phyloP scores from a whole-genome alignment of 352 stramenopile genomes.

The Phytophthora colocasiae region DNA sequence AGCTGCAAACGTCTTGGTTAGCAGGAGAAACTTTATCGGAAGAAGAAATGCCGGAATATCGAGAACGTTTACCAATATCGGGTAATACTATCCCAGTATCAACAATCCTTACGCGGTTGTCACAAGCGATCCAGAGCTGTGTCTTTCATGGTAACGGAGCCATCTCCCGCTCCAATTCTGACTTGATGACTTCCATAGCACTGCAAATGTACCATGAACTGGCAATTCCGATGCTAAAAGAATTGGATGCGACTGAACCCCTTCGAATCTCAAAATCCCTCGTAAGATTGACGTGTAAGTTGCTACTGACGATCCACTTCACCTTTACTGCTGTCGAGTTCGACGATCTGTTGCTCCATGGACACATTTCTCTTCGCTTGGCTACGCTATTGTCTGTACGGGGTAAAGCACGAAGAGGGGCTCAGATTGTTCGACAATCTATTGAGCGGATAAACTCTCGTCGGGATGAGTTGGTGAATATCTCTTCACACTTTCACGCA shows the following conservation, averaged over 20 bases:
- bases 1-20: slow-evolving; percentile 24
- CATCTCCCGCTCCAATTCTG: slow-evolving; percentile 36
- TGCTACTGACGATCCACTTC: slow-evolving; percentile 55
- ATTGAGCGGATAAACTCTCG: slow-evolving; percentile 47
- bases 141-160: slow-evolving; percentile 28
- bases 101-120: slow-evolving; percentile 16
- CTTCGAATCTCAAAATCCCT: slow-evolving; percentile 24
- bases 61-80: slow-evolving; percentile 10
- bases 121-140: slow-evolving; percentile 37
- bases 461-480: slow-evolving; percentile 47
- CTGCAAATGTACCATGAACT: slow-evolving; percentile 54
- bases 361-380: slow-evolving; percentile 50
- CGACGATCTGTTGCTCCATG: slow-evolving; percentile 64
- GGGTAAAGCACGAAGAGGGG: slow-evolving; percentile 38
- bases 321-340: slow-evolving; percentile 48
- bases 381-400: slow-evolving; percentile 41
- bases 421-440: slow-evolving; percentile 42
- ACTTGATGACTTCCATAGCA: slow-evolving; percentile 42
- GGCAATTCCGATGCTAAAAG: slow-evolving; percentile 32
- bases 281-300: slow-evolving; percentile 25
- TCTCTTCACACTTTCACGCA: slow-evolving; percentile 44
- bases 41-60: slow-evolving; percentile 12
- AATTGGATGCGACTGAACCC: slow-evolving; percentile 41
- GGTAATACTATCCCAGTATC: slow-evolving; percentile 12
- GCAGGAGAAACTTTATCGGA: slow-evolving; percentile 21